Evolutionary conservation across 2,329 filamentous ascomycete species (phyloP).

Genomic region (Knufia petricola): DNA sequence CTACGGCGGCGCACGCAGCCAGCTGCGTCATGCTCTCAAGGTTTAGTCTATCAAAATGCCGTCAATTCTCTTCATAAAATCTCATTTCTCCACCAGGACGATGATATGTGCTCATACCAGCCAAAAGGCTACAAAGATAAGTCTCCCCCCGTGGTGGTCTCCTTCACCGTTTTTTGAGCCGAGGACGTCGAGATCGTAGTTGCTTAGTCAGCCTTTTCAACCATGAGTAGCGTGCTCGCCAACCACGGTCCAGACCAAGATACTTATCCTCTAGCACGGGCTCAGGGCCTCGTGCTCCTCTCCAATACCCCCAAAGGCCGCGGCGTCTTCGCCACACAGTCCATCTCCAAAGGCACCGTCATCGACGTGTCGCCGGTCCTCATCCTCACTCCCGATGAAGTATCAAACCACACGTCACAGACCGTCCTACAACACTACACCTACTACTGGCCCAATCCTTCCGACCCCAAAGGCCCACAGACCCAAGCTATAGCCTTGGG

Average conservation of each 20-base stretch:
- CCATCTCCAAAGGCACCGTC: constrained; percentile 21
- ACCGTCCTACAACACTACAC: constrained; percentile 45
- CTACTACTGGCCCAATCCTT: constrained; percentile 31
- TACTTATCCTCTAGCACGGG: constrained; percentile 12
- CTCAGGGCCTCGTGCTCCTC: constrained; percentile 19
- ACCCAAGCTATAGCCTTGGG: constrained; percentile 45
- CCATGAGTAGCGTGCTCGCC: no score
- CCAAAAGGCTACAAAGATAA: no score
- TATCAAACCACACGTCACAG: constrained; percentile 35
- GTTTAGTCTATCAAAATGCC: no score
- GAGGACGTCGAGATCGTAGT: no score
- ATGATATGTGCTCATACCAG: no score
- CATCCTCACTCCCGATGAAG: constrained; percentile 37
- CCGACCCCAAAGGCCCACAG: constrained; percentile 24
- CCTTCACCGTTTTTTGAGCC: no score
- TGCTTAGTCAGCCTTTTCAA: no score
- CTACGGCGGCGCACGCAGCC: no score
- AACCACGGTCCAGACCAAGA: not conserved
- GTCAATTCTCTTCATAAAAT: no score
- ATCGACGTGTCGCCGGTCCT: constrained; percentile 27
- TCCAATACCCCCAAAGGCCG: constrained; percentile 23
- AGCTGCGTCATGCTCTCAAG: no score
- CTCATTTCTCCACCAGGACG: no score
- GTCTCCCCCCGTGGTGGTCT: no score
- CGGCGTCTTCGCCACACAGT: constrained; percentile 23